Percentiles rank a stretch among this genome's conserved stretches.
Evolutionary conservation across 331 rosid species (phyloP).

Genomic region (Prunus yedoensis): DNA sequence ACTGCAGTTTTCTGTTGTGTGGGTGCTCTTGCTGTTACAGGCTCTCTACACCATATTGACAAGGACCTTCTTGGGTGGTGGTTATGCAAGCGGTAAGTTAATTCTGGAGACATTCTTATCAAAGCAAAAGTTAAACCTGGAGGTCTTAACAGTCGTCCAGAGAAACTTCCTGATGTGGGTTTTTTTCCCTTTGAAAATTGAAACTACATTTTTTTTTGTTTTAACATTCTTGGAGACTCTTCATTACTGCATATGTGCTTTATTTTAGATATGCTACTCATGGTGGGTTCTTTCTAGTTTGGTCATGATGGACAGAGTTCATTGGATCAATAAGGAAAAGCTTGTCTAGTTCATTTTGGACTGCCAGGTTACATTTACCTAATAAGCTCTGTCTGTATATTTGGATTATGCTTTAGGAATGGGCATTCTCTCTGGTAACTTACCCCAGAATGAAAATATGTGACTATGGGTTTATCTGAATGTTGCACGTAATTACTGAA

Average conservation of each 20-base stretch:
- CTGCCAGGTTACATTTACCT: conserved; percentile 58
- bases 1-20: conserved; percentile 84
- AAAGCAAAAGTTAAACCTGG: conserved; percentile 43
- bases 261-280: conserved; percentile 71
- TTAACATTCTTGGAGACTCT: background rate
- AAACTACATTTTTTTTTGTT: background rate
- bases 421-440: background rate
- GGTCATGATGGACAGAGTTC: conserved; percentile 59
- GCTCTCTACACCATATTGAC: conserved; percentile 69
- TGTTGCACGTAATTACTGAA: conserved; percentile 19
- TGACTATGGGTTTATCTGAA: background rate
- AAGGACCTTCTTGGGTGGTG: conserved; percentile 89
- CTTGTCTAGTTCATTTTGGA: conserved; percentile 73
- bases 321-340: conserved; percentile 80
- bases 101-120: conserved; percentile 49
- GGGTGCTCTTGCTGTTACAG: conserved; percentile 74
- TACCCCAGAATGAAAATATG: background rate
- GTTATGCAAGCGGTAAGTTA: conserved; percentile 82
- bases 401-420: conserved; percentile 7
- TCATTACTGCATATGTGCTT: conserved; percentile 20
- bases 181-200: background rate
- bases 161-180: conserved; percentile 83
- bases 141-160: conserved; percentile 84
- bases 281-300: conserved; percentile 99
- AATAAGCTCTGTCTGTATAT: conserved; percentile 14